A percentile compares a stretch with the other conserved stretches of the same genome.
Conservation (phyloP, 371 early-diverging fungal species). For the Rhizopus stolonifer region DNA sequence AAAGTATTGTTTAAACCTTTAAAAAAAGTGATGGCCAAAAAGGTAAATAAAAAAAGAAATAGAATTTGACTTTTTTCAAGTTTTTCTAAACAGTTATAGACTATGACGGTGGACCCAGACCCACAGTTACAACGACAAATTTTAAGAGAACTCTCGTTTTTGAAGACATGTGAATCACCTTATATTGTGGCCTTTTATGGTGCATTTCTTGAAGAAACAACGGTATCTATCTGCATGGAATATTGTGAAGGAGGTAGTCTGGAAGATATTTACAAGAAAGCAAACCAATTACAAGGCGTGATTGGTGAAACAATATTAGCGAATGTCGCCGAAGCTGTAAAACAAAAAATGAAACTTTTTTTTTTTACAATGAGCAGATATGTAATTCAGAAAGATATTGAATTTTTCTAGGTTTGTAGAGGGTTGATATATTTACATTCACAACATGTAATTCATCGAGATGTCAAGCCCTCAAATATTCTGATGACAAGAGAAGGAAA, state of each 20-base stretch:
- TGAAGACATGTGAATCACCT: slow-evolving; percentile 85
- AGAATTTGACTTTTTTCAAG: not conserved
- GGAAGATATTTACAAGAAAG: slow-evolving; percentile 75
- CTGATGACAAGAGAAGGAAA: slow-evolving; percentile 80
- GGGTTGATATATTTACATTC: slow-evolving; percentile 78
- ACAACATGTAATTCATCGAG: slow-evolving; percentile 86
- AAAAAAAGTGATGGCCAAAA: slow-evolving; percentile 86
- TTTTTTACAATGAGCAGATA: too few species aligned
- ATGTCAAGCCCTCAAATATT: slow-evolving; percentile 92
- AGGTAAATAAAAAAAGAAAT: slow-evolving; percentile 51
- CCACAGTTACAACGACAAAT: slow-evolving; percentile 78
- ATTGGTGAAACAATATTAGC: slow-evolving; percentile 82
- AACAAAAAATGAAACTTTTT: not conserved
- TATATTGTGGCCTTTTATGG: slow-evolving; percentile 94
- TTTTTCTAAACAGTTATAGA: slow-evolving; percentile 30
- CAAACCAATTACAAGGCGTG: slow-evolving; percentile 56
- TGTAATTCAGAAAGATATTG: too few species aligned
- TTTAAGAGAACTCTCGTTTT: slow-evolving; percentile 83
- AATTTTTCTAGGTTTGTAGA: slow-evolving; percentile 74
- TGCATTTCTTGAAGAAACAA: slow-evolving; percentile 83
- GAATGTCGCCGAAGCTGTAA: slow-evolving; percentile 74
- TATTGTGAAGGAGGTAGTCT: slow-evolving; percentile 86
- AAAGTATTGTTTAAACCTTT: slow-evolving; percentile 81
- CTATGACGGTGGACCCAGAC: slow-evolving; percentile 66
- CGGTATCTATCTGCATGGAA: slow-evolving; percentile 93